These are phyloP conservation scores for Aspergillus heteromorphus DNA, from an alignment of 495 filamentous ascomycete genomes.

Conservation along the genomic window DNA sequence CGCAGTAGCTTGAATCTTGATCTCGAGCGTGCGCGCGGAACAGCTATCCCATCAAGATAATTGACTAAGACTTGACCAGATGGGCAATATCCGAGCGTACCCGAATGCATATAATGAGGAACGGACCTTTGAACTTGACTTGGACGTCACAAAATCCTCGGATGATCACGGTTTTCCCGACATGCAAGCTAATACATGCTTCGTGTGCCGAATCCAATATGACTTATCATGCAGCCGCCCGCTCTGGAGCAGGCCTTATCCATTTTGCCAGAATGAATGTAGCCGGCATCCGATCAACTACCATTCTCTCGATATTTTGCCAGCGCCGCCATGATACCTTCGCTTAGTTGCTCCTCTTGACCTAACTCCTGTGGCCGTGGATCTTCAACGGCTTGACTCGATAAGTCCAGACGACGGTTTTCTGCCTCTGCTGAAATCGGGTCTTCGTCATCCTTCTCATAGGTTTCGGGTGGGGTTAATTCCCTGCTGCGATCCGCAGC, in stretches of 20 bases:
- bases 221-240: not conserved
- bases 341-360: constrained; percentile 37
- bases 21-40: too few relatives aligned
- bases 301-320: constrained; percentile 44
- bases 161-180: not conserved
- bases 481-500: too few relatives aligned
- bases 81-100: too few relatives aligned
- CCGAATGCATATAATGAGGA: too few relatives aligned
- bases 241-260: not conserved
- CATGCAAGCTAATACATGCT: not conserved
- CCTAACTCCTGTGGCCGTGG: not conserved
- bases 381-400: not conserved
- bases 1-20: too few relatives aligned
- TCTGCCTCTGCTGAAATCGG: constrained; percentile 17
- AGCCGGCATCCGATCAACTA: constrained; percentile 1
- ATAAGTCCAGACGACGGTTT: constrained; percentile 1
- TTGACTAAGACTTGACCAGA: too few relatives aligned
- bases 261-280: not conserved
- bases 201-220: not conserved
- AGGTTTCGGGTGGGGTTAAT: not conserved
- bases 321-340: constrained; percentile 54
- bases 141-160: too few relatives aligned
- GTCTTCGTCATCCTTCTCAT: constrained; percentile 12
- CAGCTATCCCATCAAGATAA: too few relatives aligned
- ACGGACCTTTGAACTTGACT: too few relatives aligned